A percentile compares a stretch with the other conserved stretches of the same genome.
Conservation (phyloP, 1,284 basidiomycete species). For the Amylostereum areolatum region DNA sequence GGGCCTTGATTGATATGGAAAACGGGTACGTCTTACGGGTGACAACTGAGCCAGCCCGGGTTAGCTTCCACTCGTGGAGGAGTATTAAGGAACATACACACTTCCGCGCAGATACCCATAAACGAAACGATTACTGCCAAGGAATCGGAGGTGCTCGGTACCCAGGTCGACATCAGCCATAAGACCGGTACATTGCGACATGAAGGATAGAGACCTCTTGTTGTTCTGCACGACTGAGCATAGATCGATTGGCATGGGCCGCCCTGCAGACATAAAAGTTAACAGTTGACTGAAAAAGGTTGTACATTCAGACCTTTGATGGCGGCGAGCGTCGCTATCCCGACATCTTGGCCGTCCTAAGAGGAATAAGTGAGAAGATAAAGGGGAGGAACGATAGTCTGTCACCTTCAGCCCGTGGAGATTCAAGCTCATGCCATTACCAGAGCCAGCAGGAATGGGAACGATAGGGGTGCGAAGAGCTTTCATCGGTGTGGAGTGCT, state of each 20-base stretch:
- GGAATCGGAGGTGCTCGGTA: constrained; percentile 86
- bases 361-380: constrained; percentile 1
- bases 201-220: constrained; percentile 76
- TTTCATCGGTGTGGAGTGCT: constrained; percentile 58
- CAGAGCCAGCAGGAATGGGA: constrained; percentile 86
- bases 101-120: constrained; percentile 75
- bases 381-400: not conserved
- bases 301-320: constrained; percentile 67
- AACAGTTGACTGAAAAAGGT: not conserved
- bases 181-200: constrained; percentile 84
- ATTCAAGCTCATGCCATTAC: constrained; percentile 77
- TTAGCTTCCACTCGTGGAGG: not conserved
- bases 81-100: constrained; percentile 25
- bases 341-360: constrained; percentile 70
- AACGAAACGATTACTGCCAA: constrained; percentile 91
- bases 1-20: constrained; percentile 67
- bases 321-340: constrained; percentile 73
- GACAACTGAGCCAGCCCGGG: constrained; percentile 38
- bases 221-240: constrained; percentile 73
- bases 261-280: constrained; percentile 35
- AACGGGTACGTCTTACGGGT: constrained; percentile 63
- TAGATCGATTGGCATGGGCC: constrained; percentile 73
- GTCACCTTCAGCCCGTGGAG: constrained; percentile 59
- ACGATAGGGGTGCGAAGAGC: constrained; percentile 78
- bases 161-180: constrained; percentile 90